phyloP scores from a whole-genome alignment of 148 eudicot species.

The Cornus suecica region DNA sequence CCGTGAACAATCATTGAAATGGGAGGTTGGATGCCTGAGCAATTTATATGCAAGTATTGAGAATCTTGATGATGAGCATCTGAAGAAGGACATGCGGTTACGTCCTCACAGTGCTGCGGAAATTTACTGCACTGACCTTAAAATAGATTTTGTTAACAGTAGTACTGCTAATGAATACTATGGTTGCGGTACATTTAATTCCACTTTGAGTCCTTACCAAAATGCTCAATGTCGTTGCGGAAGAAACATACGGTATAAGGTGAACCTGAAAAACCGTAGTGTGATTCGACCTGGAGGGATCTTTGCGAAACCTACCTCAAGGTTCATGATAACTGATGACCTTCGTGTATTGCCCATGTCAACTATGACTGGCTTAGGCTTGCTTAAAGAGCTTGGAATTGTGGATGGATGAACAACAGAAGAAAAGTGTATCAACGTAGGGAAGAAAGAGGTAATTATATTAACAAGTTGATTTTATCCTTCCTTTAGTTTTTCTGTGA shows the following conservation, averaged over 20 bases:
- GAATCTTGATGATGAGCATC: background rate
- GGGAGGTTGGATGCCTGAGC: background rate
- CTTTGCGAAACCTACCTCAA: background rate
- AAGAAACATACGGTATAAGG: background rate
- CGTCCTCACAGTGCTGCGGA: background rate
- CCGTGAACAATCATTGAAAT: background rate
- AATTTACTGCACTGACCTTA: background rate
- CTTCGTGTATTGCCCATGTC: background rate
- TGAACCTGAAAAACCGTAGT: background rate
- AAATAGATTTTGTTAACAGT: background rate
- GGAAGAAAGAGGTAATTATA: conserved; percentile 3
- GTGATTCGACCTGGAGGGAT: background rate
- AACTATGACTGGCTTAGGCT: background rate
- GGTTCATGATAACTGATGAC: conserved; percentile 8
- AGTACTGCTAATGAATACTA: background rate
- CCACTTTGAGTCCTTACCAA: background rate
- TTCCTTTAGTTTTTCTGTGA: no score
- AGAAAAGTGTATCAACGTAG: background rate
- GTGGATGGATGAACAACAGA: background rate
- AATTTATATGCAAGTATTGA: background rate
- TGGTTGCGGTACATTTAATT: background rate
- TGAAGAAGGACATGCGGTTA: background rate
- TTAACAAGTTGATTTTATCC: background rate
- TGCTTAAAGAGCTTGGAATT: background rate
- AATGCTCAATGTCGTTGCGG: background rate